These are phyloP conservation scores for Ampelocalamus luodianensis DNA, from an alignment of 176 grass and related monocot genomes.

Conservation along the genomic window DNA sequence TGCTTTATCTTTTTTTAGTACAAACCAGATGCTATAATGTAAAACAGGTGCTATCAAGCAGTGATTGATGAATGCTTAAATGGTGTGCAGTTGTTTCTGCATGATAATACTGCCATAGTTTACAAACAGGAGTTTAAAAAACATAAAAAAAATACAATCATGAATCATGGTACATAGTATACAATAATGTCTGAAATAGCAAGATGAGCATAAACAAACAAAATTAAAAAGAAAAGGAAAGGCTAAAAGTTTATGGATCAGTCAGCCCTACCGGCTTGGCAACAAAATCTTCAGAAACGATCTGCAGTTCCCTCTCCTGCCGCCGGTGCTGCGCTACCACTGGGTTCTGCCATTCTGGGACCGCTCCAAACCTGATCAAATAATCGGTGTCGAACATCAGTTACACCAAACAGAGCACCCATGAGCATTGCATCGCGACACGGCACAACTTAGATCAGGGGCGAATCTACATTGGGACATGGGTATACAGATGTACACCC, in stretches of 20 bases:
- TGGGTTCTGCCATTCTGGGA: constrained; percentile 46
- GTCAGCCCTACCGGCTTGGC: constrained; percentile 42
- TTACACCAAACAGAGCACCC: not conserved
- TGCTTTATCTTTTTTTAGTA: not conserved
- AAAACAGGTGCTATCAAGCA: constrained; percentile 1
- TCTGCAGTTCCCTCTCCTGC: constrained; percentile 42
- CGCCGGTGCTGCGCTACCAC: constrained; percentile 37
- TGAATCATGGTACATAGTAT: not conserved
- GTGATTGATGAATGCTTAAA: constrained; percentile 1
- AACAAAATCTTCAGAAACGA: constrained; percentile 43
- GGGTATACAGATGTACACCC: too few species aligned
- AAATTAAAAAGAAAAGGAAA: not conserved
- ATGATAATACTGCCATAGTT: not conserved
- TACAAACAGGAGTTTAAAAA: not conserved
- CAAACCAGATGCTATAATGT: not conserved
- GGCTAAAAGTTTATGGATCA: not conserved
- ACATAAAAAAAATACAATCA: too few species aligned
- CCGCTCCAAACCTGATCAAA: constrained; percentile 50
- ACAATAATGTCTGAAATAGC: not conserved
- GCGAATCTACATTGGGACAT: too few species aligned
- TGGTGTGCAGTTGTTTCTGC: constrained; percentile 26
- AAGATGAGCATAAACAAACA: not conserved
- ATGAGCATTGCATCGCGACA: not conserved
- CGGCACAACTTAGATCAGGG: not conserved
- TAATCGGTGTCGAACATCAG: not conserved